phyloP scores from a whole-genome alignment of 352 stramenopile species.

The Phytophthora crassamura region DNA sequence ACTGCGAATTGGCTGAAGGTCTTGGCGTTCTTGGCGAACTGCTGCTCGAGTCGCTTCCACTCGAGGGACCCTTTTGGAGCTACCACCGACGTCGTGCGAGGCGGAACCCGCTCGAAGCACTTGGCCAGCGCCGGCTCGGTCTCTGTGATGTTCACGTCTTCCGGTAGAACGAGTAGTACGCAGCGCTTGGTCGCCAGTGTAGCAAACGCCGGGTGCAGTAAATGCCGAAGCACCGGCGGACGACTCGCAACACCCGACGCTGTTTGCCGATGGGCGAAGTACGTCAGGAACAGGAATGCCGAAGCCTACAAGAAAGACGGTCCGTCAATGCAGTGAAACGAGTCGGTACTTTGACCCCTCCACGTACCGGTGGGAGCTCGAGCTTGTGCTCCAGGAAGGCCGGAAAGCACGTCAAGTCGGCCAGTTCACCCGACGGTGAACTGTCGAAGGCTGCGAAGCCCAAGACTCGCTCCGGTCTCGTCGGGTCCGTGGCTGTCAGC shows the following conservation, averaged over 20 bases:
- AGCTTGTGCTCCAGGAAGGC: constrained; percentile 63
- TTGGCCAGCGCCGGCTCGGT: constrained; percentile 62
- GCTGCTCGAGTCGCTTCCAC: constrained; percentile 31
- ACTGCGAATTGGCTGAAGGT: constrained; percentile 52
- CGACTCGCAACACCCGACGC: constrained; percentile 34
- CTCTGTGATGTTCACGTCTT: constrained; percentile 48
- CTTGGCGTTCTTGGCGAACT: constrained; percentile 46
- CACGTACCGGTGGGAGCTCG: constrained; percentile 50
- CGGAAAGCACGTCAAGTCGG: constrained; percentile 38
- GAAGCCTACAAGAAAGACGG: constrained; percentile 32
- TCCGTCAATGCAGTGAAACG: not conserved
- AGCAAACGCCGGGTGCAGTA: constrained; percentile 63
- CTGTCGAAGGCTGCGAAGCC: constrained; percentile 75
- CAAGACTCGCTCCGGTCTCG: constrained; percentile 56
- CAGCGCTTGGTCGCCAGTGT: constrained; percentile 46
- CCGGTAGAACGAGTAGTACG: constrained; percentile 63
- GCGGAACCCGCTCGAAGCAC: constrained; percentile 52
- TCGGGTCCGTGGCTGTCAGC: constrained; percentile 64
- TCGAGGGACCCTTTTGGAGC: constrained; percentile 8
- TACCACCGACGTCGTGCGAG: constrained; percentile 20
- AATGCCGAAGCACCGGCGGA: constrained; percentile 51
- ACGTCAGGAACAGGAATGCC: constrained; percentile 61
- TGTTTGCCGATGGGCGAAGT: constrained; percentile 62
- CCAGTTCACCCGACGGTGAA: constrained; percentile 51
- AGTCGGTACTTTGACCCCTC: too few relatives aligned